Percentiles rank a stretch among this genome's conserved stretches.
These are phyloP conservation scores for Staphylotrichum longicolle DNA, from an alignment of 495 filamentous ascomycete genomes.

Conservation along the genomic window DNA sequence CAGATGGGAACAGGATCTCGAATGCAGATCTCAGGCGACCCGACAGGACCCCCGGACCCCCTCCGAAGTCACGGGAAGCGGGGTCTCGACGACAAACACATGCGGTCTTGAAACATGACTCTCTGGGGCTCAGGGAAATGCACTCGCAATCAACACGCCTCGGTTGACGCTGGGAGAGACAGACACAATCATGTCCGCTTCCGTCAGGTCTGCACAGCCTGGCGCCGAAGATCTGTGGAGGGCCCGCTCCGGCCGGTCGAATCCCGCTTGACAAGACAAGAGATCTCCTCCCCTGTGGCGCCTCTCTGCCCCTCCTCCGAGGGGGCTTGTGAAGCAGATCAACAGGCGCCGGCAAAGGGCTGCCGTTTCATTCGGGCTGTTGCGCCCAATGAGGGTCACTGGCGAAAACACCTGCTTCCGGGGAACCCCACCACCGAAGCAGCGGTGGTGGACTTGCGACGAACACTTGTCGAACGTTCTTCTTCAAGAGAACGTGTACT, in stretches of 20 bases:
- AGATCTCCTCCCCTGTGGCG: not conserved
- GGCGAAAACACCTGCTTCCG: slow-evolving; percentile 5
- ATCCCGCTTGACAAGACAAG: not conserved
- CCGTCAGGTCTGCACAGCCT: slow-evolving; percentile 5
- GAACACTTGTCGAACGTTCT: not conserved
- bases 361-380: slow-evolving; percentile 11
- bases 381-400: not conserved
- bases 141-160: slow-evolving; percentile 10
- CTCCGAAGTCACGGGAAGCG: too few species aligned
- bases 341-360: slow-evolving; percentile 1
- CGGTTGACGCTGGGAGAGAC: slow-evolving; percentile 1
- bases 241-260: not conserved
- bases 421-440: slow-evolving; percentile 1
- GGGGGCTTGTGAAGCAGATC: slow-evolving; percentile 2
- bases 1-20: not conserved
- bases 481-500: not conserved
- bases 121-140: too few species aligned
- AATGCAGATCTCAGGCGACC: slow-evolving; percentile 9
- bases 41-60: too few species aligned
- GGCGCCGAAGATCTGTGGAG: slow-evolving; percentile 29
- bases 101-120: too few species aligned
- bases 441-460: not conserved
- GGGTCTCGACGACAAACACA: too few species aligned
- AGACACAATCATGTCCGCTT: slow-evolving; percentile 3
- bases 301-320: too few species aligned